These are phyloP conservation scores for Gillenia trifoliata DNA, from an alignment of 306 rosid species.

Conservation along the genomic window DNA sequence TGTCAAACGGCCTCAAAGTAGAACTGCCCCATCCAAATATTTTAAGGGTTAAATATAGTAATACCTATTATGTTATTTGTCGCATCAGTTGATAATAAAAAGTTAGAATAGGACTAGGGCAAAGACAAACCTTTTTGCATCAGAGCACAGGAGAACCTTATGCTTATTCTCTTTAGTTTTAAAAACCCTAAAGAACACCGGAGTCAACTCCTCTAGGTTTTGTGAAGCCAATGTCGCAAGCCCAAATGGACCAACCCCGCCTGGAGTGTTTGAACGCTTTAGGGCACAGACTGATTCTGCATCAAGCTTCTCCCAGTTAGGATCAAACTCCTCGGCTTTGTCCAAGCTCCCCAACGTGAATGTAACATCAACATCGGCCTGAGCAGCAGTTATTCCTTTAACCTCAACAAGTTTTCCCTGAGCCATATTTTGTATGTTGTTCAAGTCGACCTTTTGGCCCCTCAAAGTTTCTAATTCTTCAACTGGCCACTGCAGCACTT, in stretches of 20 bases:
- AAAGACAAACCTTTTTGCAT: conserved; percentile 56
- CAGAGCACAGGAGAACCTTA: conserved; percentile 79
- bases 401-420: conserved; percentile 54
- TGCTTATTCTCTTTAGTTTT: conserved; percentile 39
- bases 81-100: neutral
- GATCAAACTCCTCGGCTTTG: conserved; percentile 62
- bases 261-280: conserved; percentile 49
- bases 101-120: neutral
- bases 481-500: conserved; percentile 69
- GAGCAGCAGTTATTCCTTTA: conserved; percentile 54
- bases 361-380: conserved; percentile 84
- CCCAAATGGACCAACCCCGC: conserved; percentile 91
- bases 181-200: conserved; percentile 83
- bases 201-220: conserved; percentile 67
- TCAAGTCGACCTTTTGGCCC: conserved; percentile 24
- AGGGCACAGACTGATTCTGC: conserved; percentile 46
- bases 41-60: no score
- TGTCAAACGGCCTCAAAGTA: conserved; percentile 26
- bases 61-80: no score
- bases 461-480: conserved; percentile 57
- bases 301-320: conserved; percentile 45
- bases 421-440: conserved; percentile 15
- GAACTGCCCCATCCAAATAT: conserved; percentile 35
- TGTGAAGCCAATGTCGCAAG: conserved; percentile 68
- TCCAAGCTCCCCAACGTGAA: conserved; percentile 57